Evolutionary conservation across 2,329 filamentous ascomycete genomes (phyloP).

Genomic region (Exophiala bonariae): DNA sequence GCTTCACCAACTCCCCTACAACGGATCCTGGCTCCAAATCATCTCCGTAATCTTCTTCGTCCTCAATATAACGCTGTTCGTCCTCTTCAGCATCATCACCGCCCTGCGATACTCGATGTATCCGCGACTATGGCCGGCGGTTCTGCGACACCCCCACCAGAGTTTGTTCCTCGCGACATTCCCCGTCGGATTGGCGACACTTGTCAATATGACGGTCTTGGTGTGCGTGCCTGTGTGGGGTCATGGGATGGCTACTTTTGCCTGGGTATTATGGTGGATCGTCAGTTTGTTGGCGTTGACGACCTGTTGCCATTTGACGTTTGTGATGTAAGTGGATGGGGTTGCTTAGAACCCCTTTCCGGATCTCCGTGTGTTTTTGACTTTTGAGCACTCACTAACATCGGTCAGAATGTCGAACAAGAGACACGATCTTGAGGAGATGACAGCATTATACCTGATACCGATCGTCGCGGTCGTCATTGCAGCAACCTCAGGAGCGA

Average conservation of each 20-base stretch:
- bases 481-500: conserved; percentile 63
- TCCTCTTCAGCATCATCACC: conserved; percentile 55
- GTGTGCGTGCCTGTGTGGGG: conserved; percentile 59
- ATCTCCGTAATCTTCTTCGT: conserved; percentile 57
- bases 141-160: conserved; percentile 65
- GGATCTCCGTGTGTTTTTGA: too few relatives aligned
- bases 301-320: conserved; percentile 49
- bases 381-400: conserved; percentile 29
- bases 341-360: conserved; percentile 51
- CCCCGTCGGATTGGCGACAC: conserved; percentile 65
- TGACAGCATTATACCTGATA: conserved; percentile 66
- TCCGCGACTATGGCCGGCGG: conserved; percentile 62
- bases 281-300: conserved; percentile 46
- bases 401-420: conserved; percentile 36
- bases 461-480: conserved; percentile 69
- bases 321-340: conserved; percentile 51
- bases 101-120: conserved; percentile 61
- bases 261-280: conserved; percentile 53
- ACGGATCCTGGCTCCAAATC: conserved; percentile 55
- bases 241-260: conserved; percentile 47
- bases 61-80: conserved; percentile 60
- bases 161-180: conserved; percentile 65
- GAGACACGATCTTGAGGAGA: conserved; percentile 48
- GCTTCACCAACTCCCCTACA: conserved; percentile 63
- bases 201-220: conserved; percentile 63